phyloP scores from a whole-genome alignment of 352 stramenopile species.

The Globisporangium iwayamae region DNA sequence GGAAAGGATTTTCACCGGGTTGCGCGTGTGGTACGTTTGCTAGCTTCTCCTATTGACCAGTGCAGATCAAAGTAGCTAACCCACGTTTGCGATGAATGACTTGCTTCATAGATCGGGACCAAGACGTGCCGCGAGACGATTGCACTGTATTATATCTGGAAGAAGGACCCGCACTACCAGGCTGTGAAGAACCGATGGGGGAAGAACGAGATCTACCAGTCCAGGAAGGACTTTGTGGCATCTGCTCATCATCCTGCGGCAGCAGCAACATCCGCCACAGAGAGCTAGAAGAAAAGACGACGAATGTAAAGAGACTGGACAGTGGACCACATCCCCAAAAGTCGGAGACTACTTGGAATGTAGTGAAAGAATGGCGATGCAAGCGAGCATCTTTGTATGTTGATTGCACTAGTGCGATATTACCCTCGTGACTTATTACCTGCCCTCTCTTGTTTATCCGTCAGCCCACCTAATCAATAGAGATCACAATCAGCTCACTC shows the following conservation, averaged over 20 bases:
- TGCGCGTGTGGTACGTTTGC: slow-evolving; percentile 47
- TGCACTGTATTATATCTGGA: slow-evolving; percentile 87
- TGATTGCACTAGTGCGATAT: neutral
- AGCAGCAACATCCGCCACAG: neutral
- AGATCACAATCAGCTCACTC: slow-evolving; percentile 58
- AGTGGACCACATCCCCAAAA: neutral
- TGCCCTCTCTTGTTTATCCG: neutral
- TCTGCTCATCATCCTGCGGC: slow-evolving; percentile 6
- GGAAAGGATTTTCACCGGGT: slow-evolving; percentile 81
- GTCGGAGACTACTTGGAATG: neutral
- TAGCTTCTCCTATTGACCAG: neutral
- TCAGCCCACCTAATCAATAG: slow-evolving; percentile 42
- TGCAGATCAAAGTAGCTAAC: too few relatives aligned
- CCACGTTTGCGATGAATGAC: neutral
- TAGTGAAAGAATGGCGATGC: neutral
- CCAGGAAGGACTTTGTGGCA: slow-evolving; percentile 26
- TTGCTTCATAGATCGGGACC: slow-evolving; percentile 42
- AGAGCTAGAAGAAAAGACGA: neutral
- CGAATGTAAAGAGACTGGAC: neutral
- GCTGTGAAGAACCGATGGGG: slow-evolving; percentile 77
- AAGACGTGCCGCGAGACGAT: slow-evolving; percentile 76
- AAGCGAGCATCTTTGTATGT: neutral
- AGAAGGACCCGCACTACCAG: slow-evolving; percentile 83
- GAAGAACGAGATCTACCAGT: slow-evolving; percentile 27
- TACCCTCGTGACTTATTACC: neutral